phyloP scores from a whole-genome alignment of 2,329 filamentous ascomycete genomes.

The Sporothrix phasma region DNA sequence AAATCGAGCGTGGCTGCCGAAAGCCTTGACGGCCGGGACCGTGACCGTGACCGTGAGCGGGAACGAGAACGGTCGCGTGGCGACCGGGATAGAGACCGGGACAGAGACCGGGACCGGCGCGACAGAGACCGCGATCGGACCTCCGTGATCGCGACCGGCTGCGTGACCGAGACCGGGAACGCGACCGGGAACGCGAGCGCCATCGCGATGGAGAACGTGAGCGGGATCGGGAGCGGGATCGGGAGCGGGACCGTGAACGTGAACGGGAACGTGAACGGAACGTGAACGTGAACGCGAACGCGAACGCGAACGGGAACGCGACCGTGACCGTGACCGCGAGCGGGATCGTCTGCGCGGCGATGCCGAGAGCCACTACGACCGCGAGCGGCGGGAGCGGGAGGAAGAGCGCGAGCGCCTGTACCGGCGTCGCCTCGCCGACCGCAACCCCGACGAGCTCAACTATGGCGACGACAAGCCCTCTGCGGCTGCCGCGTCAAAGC shows the following conservation, averaged over 20 bases:
- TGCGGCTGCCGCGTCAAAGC: too few species aligned
- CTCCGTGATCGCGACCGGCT: constrained; percentile 29
- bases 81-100: constrained; percentile 25
- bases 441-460: constrained; percentile 71
- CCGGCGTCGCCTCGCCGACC: constrained; percentile 62
- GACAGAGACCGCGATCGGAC: constrained; percentile 24
- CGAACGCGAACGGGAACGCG: constrained; percentile 39
- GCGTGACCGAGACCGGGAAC: constrained; percentile 26
- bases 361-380: constrained; percentile 64
- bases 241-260: constrained; percentile 35
- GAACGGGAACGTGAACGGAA: constrained; percentile 23
- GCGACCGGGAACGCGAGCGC: constrained; percentile 28
- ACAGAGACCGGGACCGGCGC: constrained; percentile 24
- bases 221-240: constrained; percentile 31
- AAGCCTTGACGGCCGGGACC: constrained; percentile 36
- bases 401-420: constrained; percentile 84
- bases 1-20: constrained; percentile 60
- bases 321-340: constrained; percentile 32
- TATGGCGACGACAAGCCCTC: constrained; percentile 74
- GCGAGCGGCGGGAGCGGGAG: constrained; percentile 78
- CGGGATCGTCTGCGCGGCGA: constrained; percentile 45
- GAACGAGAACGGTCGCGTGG: constrained; percentile 20
- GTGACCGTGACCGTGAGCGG: too few species aligned
- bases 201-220: constrained; percentile 36
- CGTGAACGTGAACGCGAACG: constrained; percentile 6